These are phyloP conservation scores for Aspergillus phoenicis DNA, from an alignment of 2,329 filamentous ascomycete species.

Conservation along the genomic window DNA sequence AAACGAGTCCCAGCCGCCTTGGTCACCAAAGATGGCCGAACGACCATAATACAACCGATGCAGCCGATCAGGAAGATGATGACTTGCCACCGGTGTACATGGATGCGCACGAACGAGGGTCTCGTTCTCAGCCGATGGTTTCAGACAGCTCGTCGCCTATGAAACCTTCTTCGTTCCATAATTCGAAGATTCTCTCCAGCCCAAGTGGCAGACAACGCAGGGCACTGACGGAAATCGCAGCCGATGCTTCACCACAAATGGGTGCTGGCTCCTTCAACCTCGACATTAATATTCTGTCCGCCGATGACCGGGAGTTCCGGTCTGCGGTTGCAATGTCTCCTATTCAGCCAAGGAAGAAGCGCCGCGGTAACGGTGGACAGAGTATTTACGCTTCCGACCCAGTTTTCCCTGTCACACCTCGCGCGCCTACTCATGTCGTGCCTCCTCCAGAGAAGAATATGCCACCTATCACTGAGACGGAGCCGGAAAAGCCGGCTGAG, in stretches of 20 bases:
- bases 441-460: constrained; percentile 20
- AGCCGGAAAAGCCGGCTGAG: constrained; percentile 11
- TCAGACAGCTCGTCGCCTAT: constrained; percentile 29
- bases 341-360: constrained; percentile 39
- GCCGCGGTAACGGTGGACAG: constrained; percentile 38
- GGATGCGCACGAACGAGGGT: constrained; percentile 20
- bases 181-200: constrained; percentile 41
- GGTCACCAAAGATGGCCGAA: constrained; percentile 26
- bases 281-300: constrained; percentile 41
- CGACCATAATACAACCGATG: constrained; percentile 28
- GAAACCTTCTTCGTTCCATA: constrained; percentile 21
- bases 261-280: constrained; percentile 36
- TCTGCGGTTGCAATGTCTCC: constrained; percentile 37
- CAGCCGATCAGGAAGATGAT: constrained; percentile 39
- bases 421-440: constrained; percentile 20
- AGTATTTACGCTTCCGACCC: constrained; percentile 34
- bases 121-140: constrained; percentile 24
- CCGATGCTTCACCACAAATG: constrained; percentile 44
- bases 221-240: constrained; percentile 46
- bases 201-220: constrained; percentile 42
- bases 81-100: constrained; percentile 39
- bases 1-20: constrained; percentile 39
- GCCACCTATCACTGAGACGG: constrained; percentile 14
- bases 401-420: constrained; percentile 32
- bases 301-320: constrained; percentile 45